Base-by-base conservation (phyloP, 2,329 filamentous ascomycete genomes). In the Parafenestella ontariensis region DNA sequence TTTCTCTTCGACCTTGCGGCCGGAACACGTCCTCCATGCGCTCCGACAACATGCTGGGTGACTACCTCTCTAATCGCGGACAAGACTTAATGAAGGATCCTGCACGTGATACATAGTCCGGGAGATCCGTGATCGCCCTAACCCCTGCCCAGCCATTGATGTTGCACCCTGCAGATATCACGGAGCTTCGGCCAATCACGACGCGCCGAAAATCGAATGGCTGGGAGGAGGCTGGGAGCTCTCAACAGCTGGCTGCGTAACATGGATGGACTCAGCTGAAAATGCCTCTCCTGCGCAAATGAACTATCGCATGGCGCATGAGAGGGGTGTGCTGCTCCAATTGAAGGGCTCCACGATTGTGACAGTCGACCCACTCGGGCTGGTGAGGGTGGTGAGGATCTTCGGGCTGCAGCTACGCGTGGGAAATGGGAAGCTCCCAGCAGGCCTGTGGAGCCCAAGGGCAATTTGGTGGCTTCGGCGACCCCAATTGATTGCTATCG, bases 341-440 rank as follows among this genome's bases (percentile, higher is more conserved):
- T 75, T 62, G 70, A 54, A 45, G 42, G 1, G 55, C 59, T 67
- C 71, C 71, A 75, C 72, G 71, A 64, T 56, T 56, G 58, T 55
- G 50, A 58, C 41, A 59, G 49, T 40, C 52, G 53, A 55, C 60
- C 58, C 58, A 65, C 58, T 44, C 45, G 52, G 54, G 17, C 31
- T 34, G 31, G 31, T 34, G 31, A 51, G 50, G 52, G 49, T 56
- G 55, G 48, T 56, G 61, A 57, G 47, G 49, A 45, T 48, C 39
- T 49, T 47, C 49, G 43, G 54, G 65, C 58, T 63, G 60, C 61
- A 58, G 64, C 40, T 33, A 39, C 45, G 49, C 34, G 39, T 42
- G 50, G n/a, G n/a, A n/a, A n/a, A n/a, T 26, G 24, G 57, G 53
- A 61, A 61, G 61, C 60, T 62, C 62, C 57, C 57, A 54, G 41